A percentile compares a stretch with the other conserved stretches of the same genome.
phyloP scores from a whole-genome alignment of 2,329 filamentous ascomycete genomes.

The Aspergillus caelatus region DNA sequence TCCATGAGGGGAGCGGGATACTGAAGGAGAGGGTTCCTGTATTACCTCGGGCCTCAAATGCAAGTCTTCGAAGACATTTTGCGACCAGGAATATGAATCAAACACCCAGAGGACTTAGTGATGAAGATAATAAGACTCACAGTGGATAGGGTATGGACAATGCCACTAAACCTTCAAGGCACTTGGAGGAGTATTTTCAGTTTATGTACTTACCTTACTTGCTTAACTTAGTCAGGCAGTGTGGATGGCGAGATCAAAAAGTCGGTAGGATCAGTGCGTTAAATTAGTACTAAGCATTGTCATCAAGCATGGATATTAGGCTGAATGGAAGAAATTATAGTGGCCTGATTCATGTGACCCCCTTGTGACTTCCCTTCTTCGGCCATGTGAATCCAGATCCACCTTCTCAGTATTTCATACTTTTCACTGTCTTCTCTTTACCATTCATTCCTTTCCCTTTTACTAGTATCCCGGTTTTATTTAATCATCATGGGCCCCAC shows the following conservation, averaged over 20 bases:
- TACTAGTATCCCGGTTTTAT: neutral
- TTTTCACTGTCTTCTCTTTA: neutral
- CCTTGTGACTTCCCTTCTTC: neutral
- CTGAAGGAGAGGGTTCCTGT: conserved; percentile 19
- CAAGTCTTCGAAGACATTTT: conserved; percentile 14
- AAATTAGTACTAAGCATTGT: neutral
- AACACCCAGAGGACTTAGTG: neutral
- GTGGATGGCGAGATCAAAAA: too few relatives aligned
- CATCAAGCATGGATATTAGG: neutral
- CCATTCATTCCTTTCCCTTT: neutral
- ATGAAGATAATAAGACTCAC: neutral
- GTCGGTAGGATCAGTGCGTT: neutral
- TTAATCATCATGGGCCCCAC: neutral
- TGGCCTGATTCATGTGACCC: neutral
- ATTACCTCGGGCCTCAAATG: conserved; percentile 25
- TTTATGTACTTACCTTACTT: neutral
- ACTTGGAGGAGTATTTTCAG: neutral
- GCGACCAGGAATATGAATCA: neutral
- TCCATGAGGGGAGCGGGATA: neutral
- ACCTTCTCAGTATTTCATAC: neutral
- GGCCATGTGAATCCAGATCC: neutral
- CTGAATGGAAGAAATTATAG: neutral
- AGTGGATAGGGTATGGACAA: neutral
- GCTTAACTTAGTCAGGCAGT: neutral
- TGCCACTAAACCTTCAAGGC: neutral